These are phyloP conservation scores for Globisporangium megalacanthum DNA, from an alignment of 352 stramenopile species.

Conservation along the genomic window DNA sequence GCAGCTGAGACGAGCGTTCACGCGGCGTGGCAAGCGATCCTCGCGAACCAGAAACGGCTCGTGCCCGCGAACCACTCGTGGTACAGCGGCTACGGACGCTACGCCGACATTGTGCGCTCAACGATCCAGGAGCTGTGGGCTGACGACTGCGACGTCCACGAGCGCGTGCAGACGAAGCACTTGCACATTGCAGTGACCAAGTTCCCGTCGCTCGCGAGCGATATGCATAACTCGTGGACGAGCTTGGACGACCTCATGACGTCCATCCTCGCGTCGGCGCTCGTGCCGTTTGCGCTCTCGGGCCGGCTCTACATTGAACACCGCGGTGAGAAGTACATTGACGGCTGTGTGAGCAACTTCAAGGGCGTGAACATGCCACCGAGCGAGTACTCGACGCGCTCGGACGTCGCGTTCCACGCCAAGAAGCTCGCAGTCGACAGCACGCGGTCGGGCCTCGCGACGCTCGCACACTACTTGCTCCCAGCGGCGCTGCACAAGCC, in stretches of 20 bases:
- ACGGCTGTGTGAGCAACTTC: constrained; percentile 68
- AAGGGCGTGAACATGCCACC: constrained; percentile 43
- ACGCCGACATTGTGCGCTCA: constrained; percentile 43
- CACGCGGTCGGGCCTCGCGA: constrained; percentile 26
- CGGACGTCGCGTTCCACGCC: constrained; percentile 48
- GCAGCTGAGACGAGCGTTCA: constrained; percentile 44
- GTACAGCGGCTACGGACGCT: constrained; percentile 65
- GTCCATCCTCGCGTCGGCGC: constrained; percentile 59
- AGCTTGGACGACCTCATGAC: constrained; percentile 52
- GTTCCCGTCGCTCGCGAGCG: constrained; percentile 50
- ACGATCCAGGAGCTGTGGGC: constrained; percentile 52
- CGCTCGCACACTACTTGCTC: constrained; percentile 34
- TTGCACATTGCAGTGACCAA: constrained; percentile 56
- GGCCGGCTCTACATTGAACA: constrained; percentile 53
- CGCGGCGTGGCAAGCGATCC: constrained; percentile 28
- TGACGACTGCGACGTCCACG: constrained; percentile 39
- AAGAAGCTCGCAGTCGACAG: constrained; percentile 39
- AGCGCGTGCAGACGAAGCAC: constrained; percentile 32
- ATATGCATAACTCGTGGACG: constrained; percentile 49
- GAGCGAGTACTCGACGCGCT: constrained; percentile 53
- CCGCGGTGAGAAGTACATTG: constrained; percentile 64
- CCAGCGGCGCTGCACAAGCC: constrained; percentile 36
- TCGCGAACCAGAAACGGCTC: constrained; percentile 36
- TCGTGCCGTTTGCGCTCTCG: constrained; percentile 65
- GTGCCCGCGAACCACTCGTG: constrained; percentile 33